Conservation (phyloP, 768 basidiomycete species). For the Suillus placidus region DNA sequence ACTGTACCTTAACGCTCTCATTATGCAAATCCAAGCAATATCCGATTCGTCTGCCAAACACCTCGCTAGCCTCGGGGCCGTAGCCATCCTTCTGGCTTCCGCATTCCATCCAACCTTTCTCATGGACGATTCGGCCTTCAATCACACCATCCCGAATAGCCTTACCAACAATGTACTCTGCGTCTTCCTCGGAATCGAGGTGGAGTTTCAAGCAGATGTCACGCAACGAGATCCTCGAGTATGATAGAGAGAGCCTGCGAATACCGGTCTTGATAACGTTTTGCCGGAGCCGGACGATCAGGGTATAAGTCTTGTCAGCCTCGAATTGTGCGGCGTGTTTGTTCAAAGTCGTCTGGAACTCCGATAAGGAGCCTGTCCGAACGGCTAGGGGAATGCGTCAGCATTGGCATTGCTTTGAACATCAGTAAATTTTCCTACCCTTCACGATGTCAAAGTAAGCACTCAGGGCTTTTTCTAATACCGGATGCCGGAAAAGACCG, state of each 20-base stretch:
- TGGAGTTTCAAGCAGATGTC: constrained; percentile 95
- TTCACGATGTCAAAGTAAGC: constrained; percentile 97
- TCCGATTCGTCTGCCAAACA: constrained; percentile 82
- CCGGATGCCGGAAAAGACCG: constrained; percentile 85
- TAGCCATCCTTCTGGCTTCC: constrained; percentile 81
- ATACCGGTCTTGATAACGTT: constrained; percentile 99
- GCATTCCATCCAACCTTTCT: constrained; percentile 96
- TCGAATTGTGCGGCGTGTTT: constrained; percentile 78
- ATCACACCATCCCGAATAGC: constrained; percentile 97
- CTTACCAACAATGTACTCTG: constrained; percentile 97
- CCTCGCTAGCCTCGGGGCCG: constrained; percentile 88
- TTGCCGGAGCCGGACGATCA: constrained; percentile 94
- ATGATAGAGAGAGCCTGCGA: constrained; percentile 82
- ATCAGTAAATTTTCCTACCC: constrained; percentile 49
- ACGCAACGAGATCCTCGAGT: constrained; percentile 91
- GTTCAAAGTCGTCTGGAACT: constrained; percentile 87
- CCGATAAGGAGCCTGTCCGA: constrained; percentile 90
- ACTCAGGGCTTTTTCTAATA: constrained; percentile 81
- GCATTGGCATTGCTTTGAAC: not conserved
- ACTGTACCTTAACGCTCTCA: constrained; percentile 88
- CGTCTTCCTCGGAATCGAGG: constrained; percentile 95
- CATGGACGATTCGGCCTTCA: constrained; percentile 88
- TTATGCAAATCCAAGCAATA: constrained; percentile 96
- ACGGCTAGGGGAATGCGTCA: constrained; percentile 60
- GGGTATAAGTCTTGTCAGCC: constrained; percentile 85